phyloP scores from a whole-genome alignment of 129 eudicot species.

The Cynara cardunculus region DNA sequence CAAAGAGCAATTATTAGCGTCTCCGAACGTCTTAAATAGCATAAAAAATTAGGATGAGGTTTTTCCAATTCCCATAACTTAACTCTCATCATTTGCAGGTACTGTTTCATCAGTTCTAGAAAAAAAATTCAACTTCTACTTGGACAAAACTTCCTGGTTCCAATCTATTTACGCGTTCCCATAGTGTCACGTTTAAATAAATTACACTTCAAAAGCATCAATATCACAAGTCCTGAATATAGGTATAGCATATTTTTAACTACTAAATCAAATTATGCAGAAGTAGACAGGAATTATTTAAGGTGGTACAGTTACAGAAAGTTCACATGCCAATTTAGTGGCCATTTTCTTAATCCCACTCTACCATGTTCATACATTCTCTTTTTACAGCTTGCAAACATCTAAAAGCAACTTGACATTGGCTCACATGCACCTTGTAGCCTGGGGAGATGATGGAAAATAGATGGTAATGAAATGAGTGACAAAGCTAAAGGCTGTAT shows the following conservation, averaged over 20 bases:
- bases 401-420: background rate
- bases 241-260: background rate
- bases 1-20: background rate
- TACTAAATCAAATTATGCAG: background rate
- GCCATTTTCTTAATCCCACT: no score
- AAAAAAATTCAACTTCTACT: background rate
- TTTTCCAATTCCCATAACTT: background rate
- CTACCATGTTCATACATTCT: background rate
- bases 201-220: background rate
- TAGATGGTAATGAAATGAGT: no score
- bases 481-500: no score
- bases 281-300: no score
- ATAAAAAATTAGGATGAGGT: background rate
- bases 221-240: background rate
- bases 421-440: background rate
- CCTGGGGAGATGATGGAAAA: no score
- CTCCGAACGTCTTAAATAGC: background rate
- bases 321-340: background rate
- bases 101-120: background rate
- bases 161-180: background rate
- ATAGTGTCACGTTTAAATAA: background rate
- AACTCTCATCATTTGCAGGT: background rate
- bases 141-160: background rate
- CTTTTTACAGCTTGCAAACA: background rate
- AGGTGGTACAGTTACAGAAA: no score